Evolutionary conservation across 129 eudicot genomes (phyloP).

Genomic region (Sambucus nigra): DNA sequence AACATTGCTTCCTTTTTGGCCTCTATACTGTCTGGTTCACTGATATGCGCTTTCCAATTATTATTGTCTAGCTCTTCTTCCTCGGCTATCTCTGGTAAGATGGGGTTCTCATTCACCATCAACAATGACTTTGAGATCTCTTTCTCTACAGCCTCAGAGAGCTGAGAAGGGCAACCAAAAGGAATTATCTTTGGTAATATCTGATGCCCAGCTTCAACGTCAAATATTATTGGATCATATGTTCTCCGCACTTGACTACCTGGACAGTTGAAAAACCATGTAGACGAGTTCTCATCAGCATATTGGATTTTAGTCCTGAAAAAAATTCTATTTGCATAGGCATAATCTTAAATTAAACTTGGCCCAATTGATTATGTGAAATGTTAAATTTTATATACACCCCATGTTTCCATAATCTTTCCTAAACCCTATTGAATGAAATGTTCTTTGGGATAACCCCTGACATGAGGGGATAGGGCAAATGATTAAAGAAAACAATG

Average conservation of each 20-base stretch:
- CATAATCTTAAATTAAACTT: not conserved
- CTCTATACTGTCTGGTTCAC: slow-evolving; percentile 24
- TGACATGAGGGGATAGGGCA: too few species aligned
- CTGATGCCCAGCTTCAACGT: slow-evolving; percentile 61
- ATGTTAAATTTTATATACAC: too few species aligned
- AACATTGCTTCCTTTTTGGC: slow-evolving; percentile 73
- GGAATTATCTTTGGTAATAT: slow-evolving; percentile 56
- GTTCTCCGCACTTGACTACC: slow-evolving; percentile 25
- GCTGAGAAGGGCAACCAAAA: slow-evolving; percentile 45
- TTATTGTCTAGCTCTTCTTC: slow-evolving; percentile 29
- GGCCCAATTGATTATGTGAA: too few species aligned
- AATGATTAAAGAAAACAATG: too few species aligned
- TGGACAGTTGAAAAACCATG: slow-evolving; percentile 17
- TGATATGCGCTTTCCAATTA: not conserved
- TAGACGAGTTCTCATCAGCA: not conserved
- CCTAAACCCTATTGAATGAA: too few species aligned
- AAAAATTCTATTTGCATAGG: not conserved
- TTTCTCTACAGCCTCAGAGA: slow-evolving; percentile 57
- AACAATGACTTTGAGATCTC: slow-evolving; percentile 55
- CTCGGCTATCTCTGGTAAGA: slow-evolving; percentile 25
- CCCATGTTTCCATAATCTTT: too few species aligned
- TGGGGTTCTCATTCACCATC: slow-evolving; percentile 30
- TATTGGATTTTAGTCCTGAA: not conserved
- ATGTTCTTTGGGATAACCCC: too few species aligned
- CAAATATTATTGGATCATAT: slow-evolving; percentile 49